A percentile compares a stretch with the other conserved stretches of the same genome.
Conservation (phyloP, 2,329 filamentous ascomycete genomes). For the Trichophaea hybrida region DNA sequence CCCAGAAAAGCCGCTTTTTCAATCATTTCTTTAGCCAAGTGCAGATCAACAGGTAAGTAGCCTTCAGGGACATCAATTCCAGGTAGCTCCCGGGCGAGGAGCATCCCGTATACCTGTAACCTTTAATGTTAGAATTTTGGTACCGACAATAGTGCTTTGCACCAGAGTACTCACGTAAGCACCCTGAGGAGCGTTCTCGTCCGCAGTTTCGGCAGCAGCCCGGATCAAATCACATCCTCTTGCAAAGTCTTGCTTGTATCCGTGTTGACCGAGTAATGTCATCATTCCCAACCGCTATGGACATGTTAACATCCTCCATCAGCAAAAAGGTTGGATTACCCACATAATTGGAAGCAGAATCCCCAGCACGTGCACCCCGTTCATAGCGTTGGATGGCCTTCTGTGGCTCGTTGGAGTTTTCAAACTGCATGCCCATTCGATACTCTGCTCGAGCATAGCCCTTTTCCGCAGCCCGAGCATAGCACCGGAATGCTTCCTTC, state of each 20-base stretch:
- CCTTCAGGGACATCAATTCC: constrained; percentile 68
- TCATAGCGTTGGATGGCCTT: constrained; percentile 89
- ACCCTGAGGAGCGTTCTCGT: constrained; percentile 93
- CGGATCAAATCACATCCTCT: constrained; percentile 70
- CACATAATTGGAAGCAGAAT: constrained; percentile 70
- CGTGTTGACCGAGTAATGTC: constrained; percentile 85
- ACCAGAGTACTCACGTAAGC: constrained; percentile 48
- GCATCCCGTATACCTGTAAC: constrained; percentile 66
- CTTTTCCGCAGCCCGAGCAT: constrained; percentile 69
- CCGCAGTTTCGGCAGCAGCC: constrained; percentile 67
- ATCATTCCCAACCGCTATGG: constrained; percentile 85
- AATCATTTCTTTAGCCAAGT: constrained; percentile 68
- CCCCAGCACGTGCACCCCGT: constrained; percentile 59
- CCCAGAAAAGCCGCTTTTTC: constrained; percentile 93
- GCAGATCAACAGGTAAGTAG: constrained; percentile 56
- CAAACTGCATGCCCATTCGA: constrained; percentile 94
- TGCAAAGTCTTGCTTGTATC: constrained; percentile 66
- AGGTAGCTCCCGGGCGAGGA: constrained; percentile 78
- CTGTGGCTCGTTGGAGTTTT: constrained; percentile 79
- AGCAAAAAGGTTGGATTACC: constrained; percentile 19
- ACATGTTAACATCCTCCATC: constrained; percentile 10
- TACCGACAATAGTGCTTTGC: neutral
- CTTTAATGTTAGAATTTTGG: neutral
- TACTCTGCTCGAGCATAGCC: constrained; percentile 86
- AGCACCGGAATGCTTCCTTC: constrained; percentile 81